Base-by-base conservation (phyloP, 345 rosid species). In the Reutealis trisperma region DNA sequence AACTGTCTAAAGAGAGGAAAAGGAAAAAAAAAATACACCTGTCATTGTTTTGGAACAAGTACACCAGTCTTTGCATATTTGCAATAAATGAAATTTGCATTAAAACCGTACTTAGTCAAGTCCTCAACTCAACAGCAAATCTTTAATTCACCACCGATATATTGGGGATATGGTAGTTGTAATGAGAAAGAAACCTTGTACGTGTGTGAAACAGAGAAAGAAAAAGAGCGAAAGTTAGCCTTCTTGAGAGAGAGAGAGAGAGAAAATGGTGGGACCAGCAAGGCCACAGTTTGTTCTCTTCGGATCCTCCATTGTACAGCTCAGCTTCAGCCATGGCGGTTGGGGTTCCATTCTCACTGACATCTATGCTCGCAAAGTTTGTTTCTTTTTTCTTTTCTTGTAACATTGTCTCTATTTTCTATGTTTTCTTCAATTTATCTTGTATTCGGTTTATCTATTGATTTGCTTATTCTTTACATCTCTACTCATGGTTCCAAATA, bases 301-400 rank as follows among this genome's bases (percentile, higher is more conserved):
- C 60, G 99, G 98, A 62, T 96, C 99, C 19, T 96, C 99, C 82
- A 94, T 94, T 70, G 99, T 94, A 59, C 98, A 96, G 81, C 91
- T 91, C 78, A 86, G 98, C 85, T 96, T 87, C 83, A 87, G 92
- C 83, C 91, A 91, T 82, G 92, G 88, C 77, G 98, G 99, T 61
- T 96, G 98, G 99, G 99, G 97, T 0, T 88, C 98, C 65, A 87
- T 89, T 77, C 95, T 94, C 80, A 81, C 97, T 57, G 98, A 96
- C 78, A 70, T 96, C 73, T 96, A 94, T 80, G 86, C 98, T 80
- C 97, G 99, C 76, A 96, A 94, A 75, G 99, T 96, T 61, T 64
- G 2, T 49, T 13, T 22, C 70, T 9, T 47, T 14, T 72, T 74
- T 57, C 64, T 51, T 34, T 59, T n/a, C 16, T 32, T 16, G 34